Base-by-base conservation (phyloP, 176 grass and related monocot genomes). In the Cocos nucifera region DNA sequence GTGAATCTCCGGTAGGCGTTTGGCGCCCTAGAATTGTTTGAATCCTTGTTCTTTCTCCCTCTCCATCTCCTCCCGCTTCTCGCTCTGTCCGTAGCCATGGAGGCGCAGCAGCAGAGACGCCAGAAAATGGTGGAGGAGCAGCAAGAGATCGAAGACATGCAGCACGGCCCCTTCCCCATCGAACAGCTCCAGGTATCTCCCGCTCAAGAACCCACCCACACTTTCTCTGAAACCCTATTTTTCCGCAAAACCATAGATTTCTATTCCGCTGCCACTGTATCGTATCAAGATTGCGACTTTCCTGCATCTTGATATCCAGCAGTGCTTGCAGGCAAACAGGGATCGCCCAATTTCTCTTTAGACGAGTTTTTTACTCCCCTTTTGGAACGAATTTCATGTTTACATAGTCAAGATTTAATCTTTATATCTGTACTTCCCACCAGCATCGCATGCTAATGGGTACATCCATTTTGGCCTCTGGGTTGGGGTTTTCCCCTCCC, bases 81-180 rank as follows among this genome's bases (percentile, higher is more conserved):
- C 4, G 4, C 9, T 35, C 22, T 27, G 27, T 15, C 32, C 3
- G 51, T 69, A 58, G 53, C 85, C 56, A 73, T 79, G 73, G 81
- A 73, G 56, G 77, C 64, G 56, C 80, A 92, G 74, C 74, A 78
- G 69, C 78, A 82, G 79, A 64, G 32, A 76, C 68, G 77, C 7
- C 79, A 60, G 58, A 78, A 69, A 57, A 68, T 67, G 51, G 73
- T 54, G 68, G 63, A 54, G 28, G 73, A 72, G 49, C 69, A 66
- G 51, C 69, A 65, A 72, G 58, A 95, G 74, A 69, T 70, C 57
- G 80, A 83, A 70, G 94, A 83, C 58, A 70, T 53, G 79, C 84
- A 86, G 70, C 84, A 92, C 57, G 88, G 88, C 8, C 88, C 93
- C 18, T 89, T 89, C 76, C 81, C 85, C 64, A 69, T 95, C 61